Conservation (phyloP, 208 protist species). For the Leishmania gerbilli region DNA sequence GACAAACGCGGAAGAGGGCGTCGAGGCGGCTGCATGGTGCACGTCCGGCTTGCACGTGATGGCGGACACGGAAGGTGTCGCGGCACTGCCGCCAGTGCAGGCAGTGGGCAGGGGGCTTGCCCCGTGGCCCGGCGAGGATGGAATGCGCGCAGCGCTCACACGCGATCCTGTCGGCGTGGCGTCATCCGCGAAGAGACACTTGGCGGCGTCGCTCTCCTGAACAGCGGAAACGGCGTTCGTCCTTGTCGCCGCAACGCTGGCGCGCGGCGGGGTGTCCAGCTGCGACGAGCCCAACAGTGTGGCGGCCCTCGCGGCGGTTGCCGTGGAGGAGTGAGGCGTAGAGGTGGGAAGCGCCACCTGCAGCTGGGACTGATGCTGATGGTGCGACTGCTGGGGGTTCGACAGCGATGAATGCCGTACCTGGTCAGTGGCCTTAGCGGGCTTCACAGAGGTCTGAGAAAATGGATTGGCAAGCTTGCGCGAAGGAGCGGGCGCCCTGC, state of each 20-base stretch:
- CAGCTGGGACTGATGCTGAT: conserved; percentile 11
- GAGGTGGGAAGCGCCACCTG: not conserved
- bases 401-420: not conserved
- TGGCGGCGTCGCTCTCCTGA: conserved; percentile 12
- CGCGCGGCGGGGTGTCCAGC: conserved; percentile 22
- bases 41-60: not conserved
- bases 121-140: not conserved
- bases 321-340: not conserved
- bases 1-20: conserved; percentile 2
- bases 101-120: not conserved
- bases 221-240: not conserved
- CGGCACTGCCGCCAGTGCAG: not conserved
- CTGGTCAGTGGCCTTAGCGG: not conserved
- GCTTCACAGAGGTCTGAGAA: conserved; percentile 16
- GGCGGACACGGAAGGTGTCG: not conserved
- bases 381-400: not conserved
- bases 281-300: conserved; percentile 23
- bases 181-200: not conserved
- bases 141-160: conserved; percentile 16
- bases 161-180: conserved; percentile 7
- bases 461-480: conserved; percentile 53
- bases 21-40: not conserved
- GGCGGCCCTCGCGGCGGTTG: not conserved
- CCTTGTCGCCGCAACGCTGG: conserved; percentile 1
- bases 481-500: not conserved